phyloP scores from a whole-genome alignment of 768 basidiomycete genomes.

The Tremella fuciformis region DNA sequence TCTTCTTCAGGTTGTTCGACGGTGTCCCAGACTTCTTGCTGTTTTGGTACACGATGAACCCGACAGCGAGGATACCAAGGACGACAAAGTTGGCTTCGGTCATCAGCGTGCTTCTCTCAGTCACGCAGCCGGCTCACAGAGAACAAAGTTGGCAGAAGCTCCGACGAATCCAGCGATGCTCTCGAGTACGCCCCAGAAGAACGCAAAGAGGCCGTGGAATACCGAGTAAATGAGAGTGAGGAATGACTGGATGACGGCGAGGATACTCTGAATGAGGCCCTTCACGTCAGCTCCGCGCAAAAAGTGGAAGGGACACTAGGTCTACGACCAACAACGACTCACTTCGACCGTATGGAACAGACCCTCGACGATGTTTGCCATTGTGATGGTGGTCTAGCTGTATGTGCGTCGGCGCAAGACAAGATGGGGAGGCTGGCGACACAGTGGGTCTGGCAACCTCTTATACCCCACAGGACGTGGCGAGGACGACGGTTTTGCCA shows the following conservation, averaged over 20 bases:
- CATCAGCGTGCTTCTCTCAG: background rate
- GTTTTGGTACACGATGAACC: constrained; percentile 35
- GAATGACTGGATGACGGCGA: constrained; percentile 32
- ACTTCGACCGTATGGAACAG: constrained; percentile 34
- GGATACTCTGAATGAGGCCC: constrained; percentile 37
- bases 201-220: constrained; percentile 23
- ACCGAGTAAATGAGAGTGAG: constrained; percentile 34
- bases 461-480: too few relatives aligned
- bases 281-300: constrained; percentile 8
- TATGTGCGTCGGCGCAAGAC: background rate
- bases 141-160: constrained; percentile 33
- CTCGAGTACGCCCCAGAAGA: constrained; percentile 30
- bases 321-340: background rate
- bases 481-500: background rate
- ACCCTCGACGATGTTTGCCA: constrained; percentile 39
- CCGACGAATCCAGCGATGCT: constrained; percentile 32
- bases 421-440: background rate
- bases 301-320: background rate
- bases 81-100: constrained; percentile 37
- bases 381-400: constrained; percentile 24
- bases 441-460: too few relatives aligned
- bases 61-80: constrained; percentile 27
- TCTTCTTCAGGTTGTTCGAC: constrained; percentile 10
- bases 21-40: constrained; percentile 24
- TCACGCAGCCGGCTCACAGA: constrained; percentile 23